Evolutionary conservation across 768 basidiomycete genomes (phyloP), one percentile per base, ranked within the genome.

Genomic region (Boletellus sp.): DNA sequence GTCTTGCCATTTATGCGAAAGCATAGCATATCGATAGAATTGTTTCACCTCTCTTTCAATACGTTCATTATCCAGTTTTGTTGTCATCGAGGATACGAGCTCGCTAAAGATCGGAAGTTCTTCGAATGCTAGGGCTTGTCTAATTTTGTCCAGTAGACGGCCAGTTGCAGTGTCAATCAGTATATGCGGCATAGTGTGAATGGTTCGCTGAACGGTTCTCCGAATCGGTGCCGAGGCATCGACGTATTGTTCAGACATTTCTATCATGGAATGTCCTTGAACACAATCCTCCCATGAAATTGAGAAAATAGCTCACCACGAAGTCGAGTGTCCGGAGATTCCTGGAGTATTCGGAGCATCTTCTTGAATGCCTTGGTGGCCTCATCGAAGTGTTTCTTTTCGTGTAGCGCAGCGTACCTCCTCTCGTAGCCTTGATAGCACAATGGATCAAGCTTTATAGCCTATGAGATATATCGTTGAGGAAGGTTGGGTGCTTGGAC

Each of bases 41-140:
- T 16, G 15, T 17, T 35, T 12, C 16, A 49, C 48, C 13, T 17
- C 48, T n/a, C 7, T 26, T 17, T 22, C 6, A 17, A 49, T 42
- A n/a, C 41, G 24, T 3, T n/a, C 4, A 17, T 13, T 5, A 22
- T 42, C 48, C 20, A 42, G 26, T 10, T 22, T 11, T 10, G 32
- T 41, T 4, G 26, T 35, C 45, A 51, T 47, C 9, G 50, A 51
- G 16, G 50, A 51, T 15, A 34, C 10, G 3, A 51, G 34, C 13
- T 51, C 45, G 34, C 20, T 20, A 17, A 20, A 41, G 6, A 51
- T 32, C 3, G 41, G 48, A 13, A 20, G 34, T 19, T 28, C 26
- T 28, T 42, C 10, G 5, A 42, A 51, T 12, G 34, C 20, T n/a
- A 4, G 16, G 3, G n/a, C 16, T 35, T 31, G 50, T 17, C 36